Base-by-base conservation (phyloP, 495 filamentous ascomycete species). In the Collariella sp. region DNA sequence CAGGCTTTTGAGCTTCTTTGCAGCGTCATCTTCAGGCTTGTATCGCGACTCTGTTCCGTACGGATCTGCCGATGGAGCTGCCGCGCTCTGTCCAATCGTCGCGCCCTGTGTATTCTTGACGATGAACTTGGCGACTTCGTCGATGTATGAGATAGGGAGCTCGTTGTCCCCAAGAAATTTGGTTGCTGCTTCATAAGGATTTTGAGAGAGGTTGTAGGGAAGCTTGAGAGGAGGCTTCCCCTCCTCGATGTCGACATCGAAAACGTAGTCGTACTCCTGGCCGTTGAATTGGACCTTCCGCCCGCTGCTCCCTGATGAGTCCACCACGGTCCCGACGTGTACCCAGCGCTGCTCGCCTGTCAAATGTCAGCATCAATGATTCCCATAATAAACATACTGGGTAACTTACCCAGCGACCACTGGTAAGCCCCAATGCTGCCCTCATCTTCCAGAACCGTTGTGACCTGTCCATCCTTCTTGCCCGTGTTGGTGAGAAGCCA, bases 191-290 rank as follows among this genome's bases (percentile, higher is more conserved):
- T 95, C 86, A 66, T 94, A 97, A 2, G 89, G 89, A 65, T 96
- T 96, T 65, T 96, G 85, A 5, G 85, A 87, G 36, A 87, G 76
- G 65, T 99, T 96, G 66, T 88, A 97, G 1, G 94, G 91, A 29
- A 99, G 76, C 63, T 97, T 97, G 31, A 97, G 77, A 3, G 93
- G 82, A 26, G 94, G 94, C 58, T 91, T 89, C 35, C 93, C 94
- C 56, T 97, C 94, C 64, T 96, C 87, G 53, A 97, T 91, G 62
- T 96, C 94, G 23, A 99, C 93, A 64, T 97, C 91, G 59, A 97
- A 99, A 45, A 99, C 94, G 66, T 88, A 96, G 61, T 99, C 94
- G 65, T 94, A 99, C 51, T 95, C 88, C 66, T 91, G 82, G 20
- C 94, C 94, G 2, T 84, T 67, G 63, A 91, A 87, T 39, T 84